Percentiles rank a stretch among this genome's conserved stretches.
These are phyloP conservation scores for Spiraea crenata DNA, from an alignment of 331 rosid genomes.

Conservation along the genomic window DNA sequence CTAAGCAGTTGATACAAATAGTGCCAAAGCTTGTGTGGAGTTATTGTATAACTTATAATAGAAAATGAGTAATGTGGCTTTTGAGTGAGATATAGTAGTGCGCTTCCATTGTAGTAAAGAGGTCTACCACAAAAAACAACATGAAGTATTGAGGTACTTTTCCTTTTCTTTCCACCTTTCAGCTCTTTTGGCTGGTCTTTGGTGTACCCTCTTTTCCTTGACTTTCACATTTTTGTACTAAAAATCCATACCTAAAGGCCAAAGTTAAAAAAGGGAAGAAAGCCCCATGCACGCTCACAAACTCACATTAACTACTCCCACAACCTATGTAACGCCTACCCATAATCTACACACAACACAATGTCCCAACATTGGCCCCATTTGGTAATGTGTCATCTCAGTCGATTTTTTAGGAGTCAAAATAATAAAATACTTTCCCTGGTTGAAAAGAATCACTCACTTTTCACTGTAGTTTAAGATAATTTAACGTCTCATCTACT, in stretches of 20 bases:
- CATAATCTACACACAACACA: background rate
- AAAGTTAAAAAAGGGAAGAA: background rate
- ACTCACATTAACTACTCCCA: background rate
- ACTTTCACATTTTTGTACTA: constrained; percentile 5
- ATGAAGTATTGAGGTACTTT: background rate
- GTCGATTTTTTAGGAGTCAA: too few species aligned
- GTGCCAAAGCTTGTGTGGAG: background rate
- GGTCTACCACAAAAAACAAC: background rate
- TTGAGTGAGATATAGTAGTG: background rate
- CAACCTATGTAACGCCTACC: background rate
- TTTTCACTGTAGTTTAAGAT: too few species aligned
- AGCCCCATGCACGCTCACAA: constrained; percentile 13
- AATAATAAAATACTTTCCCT: too few species aligned
- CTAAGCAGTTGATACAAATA: too few species aligned
- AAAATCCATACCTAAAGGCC: constrained; percentile 9
- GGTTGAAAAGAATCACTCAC: too few species aligned
- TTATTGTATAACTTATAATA: background rate
- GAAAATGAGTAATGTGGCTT: background rate
- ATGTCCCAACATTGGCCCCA: too few species aligned
- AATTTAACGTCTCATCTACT: too few species aligned
- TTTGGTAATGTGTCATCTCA: too few species aligned
- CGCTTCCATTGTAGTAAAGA: background rate
- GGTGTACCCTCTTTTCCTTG: background rate
- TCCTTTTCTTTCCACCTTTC: background rate
- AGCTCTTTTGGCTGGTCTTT: background rate